These are phyloP conservation scores for Ottelia alismoides DNA, from an alignment of 106 monocot genomes.

Conservation along the genomic window DNA sequence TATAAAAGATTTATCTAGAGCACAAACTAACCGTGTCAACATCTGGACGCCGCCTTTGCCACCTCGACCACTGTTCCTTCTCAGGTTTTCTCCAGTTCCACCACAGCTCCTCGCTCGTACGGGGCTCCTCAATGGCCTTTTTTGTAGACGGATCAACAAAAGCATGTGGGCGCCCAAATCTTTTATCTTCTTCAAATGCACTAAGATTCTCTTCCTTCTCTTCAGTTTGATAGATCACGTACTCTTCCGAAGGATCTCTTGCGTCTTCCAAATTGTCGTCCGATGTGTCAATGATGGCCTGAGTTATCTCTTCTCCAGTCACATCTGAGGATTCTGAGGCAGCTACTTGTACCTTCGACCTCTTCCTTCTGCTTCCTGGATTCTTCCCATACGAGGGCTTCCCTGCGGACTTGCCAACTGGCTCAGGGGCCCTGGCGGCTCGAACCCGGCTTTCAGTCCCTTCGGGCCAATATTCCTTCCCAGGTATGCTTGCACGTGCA, in stretches of 20 bases:
- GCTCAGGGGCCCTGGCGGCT: constrained; percentile 83
- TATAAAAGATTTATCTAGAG: background rate
- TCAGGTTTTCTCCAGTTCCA: constrained; percentile 97
- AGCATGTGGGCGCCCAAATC: constrained; percentile 65
- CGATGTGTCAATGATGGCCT: constrained; percentile 15
- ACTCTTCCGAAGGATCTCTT: constrained; percentile 46
- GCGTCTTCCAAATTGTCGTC: constrained; percentile 34
- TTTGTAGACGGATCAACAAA: constrained; percentile 64
- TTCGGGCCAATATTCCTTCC: constrained; percentile 89
- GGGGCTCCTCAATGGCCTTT: constrained; percentile 54
- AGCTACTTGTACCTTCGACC: constrained; percentile 34
- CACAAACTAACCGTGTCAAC: constrained; percentile 69
- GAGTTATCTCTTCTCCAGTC: constrained; percentile 1
- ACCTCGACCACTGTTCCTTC: constrained; percentile 92
- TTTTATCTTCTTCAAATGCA: constrained; percentile 66
- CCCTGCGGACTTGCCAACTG: constrained; percentile 51
- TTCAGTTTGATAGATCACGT: constrained; percentile 66
- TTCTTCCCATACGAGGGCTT: constrained; percentile 76
- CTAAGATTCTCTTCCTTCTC: constrained; percentile 44
- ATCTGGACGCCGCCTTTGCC: constrained; percentile 92
- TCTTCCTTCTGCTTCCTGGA: constrained; percentile 76
- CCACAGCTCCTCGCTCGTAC: constrained; percentile 85
- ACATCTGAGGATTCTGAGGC: constrained; percentile 5
- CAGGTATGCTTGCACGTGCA: constrained; percentile 80
- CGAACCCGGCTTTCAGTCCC: constrained; percentile 55